Conservation (phyloP, 768 basidiomycete species). For the Mycena haematopus region DNA sequence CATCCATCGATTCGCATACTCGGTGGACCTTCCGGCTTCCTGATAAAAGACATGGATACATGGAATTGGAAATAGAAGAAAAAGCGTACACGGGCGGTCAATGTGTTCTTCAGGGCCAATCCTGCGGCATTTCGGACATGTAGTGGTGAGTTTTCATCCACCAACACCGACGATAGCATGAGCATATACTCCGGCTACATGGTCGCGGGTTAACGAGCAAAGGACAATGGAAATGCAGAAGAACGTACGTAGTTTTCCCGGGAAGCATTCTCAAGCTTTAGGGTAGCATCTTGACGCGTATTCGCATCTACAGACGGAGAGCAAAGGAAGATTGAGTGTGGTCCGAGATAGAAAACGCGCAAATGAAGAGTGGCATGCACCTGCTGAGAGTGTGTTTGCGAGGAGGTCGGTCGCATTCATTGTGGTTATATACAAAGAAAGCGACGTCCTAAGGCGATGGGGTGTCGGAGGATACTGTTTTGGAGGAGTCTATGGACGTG, state of each 20-base stretch:
- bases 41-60: conserved; percentile 42
- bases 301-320: conserved; percentile 65
- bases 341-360: conserved; percentile 39
- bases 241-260: conserved; percentile 86
- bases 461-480: neutral
- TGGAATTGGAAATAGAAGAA: conserved; percentile 30
- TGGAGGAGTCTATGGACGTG: neutral
- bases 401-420: conserved; percentile 95
- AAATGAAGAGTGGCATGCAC: conserved; percentile 54
- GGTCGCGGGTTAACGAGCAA: conserved; percentile 29
- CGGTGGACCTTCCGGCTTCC: conserved; percentile 77
- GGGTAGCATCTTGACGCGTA: conserved; percentile 91
- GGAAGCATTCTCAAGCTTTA: conserved; percentile 86
- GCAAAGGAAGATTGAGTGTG: conserved; percentile 32
- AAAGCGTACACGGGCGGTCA: conserved; percentile 83
- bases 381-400: conserved; percentile 89
- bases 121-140: conserved; percentile 95
- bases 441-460: conserved; percentile 8
- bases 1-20: conserved; percentile 84
- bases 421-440: conserved; percentile 35
- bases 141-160: conserved; percentile 70
- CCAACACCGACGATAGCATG: conserved; percentile 86
- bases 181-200: conserved; percentile 89
- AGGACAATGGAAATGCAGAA: conserved; percentile 26
- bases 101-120: conserved; percentile 94